Percentiles rank a stretch among this genome's conserved stretches.
phyloP scores from a whole-genome alignment of 1,139 yeast species.

The Yamadazyma dendronema region DNA sequence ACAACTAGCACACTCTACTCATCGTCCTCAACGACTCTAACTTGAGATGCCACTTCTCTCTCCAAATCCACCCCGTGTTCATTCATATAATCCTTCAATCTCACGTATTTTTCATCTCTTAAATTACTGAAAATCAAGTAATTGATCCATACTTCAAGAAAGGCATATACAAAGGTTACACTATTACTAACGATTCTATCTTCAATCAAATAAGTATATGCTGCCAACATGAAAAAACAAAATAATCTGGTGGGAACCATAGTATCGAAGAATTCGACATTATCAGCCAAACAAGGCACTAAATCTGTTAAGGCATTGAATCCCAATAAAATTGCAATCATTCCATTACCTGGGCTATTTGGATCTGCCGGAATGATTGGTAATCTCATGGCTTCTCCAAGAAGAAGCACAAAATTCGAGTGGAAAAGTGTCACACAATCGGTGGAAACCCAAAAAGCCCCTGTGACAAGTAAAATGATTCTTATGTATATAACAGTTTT shows the following conservation, averaged over 20 bases:
- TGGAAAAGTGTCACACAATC: slow-evolving; percentile 41
- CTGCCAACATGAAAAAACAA: slow-evolving; percentile 52
- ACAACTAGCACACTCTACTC: background rate
- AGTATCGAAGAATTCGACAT: slow-evolving; percentile 58
- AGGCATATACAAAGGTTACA: slow-evolving; percentile 59
- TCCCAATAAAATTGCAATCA: slow-evolving; percentile 45
- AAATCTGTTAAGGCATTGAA: slow-evolving; percentile 52
- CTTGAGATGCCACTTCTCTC: slow-evolving; percentile 27
- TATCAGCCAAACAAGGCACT: slow-evolving; percentile 57
- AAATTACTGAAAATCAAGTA: slow-evolving; percentile 61
- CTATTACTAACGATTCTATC: slow-evolving; percentile 55
- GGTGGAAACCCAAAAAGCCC: slow-evolving; percentile 62
- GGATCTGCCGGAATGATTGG: slow-evolving; percentile 44
- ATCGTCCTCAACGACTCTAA: slow-evolving; percentile 24
- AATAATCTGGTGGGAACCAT: slow-evolving; percentile 67
- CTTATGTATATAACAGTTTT: slow-evolving; percentile 49
- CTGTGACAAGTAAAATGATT: slow-evolving; percentile 40
- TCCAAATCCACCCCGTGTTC: slow-evolving; percentile 35
- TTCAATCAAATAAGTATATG: slow-evolving; percentile 39
- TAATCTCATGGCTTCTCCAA: slow-evolving; percentile 59
- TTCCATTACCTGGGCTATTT: slow-evolving; percentile 52
- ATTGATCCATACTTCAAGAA: slow-evolving; percentile 70
- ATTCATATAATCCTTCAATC: slow-evolving; percentile 37
- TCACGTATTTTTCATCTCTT: slow-evolving; percentile 57
- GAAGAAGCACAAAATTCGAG: slow-evolving; percentile 50